Percentiles rank a stretch among this genome's conserved stretches.
Evolutionary conservation across 805 yeast species (phyloP).

Genomic region (Saccharomycopsis malanga): DNA sequence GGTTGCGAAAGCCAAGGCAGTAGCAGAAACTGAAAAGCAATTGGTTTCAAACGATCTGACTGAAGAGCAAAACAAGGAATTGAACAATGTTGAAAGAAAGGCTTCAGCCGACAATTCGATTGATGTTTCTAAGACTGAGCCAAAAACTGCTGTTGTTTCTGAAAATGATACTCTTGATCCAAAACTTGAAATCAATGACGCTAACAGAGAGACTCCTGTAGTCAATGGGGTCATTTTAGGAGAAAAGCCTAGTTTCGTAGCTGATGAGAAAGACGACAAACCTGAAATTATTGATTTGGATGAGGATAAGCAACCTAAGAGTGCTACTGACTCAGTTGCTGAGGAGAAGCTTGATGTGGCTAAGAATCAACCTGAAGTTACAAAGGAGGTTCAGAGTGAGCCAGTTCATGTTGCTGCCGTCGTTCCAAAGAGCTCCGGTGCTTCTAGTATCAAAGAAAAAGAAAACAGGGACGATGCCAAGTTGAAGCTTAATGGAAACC

Average conservation of each 20-base stretch:
- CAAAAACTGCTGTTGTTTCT: neutral
- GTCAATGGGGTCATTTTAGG: neutral
- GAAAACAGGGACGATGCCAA: neutral
- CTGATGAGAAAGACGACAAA: constrained; percentile 44
- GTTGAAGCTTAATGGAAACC: neutral
- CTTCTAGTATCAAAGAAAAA: neutral
- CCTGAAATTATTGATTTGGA: constrained; percentile 69
- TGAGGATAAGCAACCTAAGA: constrained; percentile 53
- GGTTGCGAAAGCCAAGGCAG: neutral
- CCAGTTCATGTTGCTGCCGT: constrained; percentile 1
- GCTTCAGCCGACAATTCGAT: neutral
- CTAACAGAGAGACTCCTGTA: neutral
- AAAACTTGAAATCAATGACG: no score
- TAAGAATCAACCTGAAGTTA: neutral
- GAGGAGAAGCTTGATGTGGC: constrained; percentile 25
- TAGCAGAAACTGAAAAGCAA: constrained; percentile 1
- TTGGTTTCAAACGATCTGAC: constrained; percentile 1
- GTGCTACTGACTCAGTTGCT: constrained; percentile 77
- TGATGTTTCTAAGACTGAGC: constrained; percentile 2
- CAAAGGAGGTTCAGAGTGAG: neutral
- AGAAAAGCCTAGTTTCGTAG: neutral
- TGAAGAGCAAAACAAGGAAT: constrained; percentile 4
- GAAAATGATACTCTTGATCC: neutral
- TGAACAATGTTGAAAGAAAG: constrained; percentile 1
- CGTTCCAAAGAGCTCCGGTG: neutral